phyloP scores from a whole-genome alignment of 1,139 yeast genomes.

The Arxiozyma slooffiae region DNA sequence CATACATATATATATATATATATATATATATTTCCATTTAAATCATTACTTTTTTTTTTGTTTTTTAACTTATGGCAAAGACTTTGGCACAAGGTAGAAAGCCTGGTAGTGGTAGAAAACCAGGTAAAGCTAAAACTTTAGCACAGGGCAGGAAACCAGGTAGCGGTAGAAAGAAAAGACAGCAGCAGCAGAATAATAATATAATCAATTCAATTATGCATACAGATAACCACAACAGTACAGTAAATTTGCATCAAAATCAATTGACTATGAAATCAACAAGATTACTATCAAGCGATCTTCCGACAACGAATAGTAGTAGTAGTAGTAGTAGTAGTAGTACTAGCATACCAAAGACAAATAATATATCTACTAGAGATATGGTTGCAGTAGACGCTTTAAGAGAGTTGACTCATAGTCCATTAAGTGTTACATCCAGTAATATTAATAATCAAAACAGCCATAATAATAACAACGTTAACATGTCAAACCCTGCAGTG shows the following conservation, averaged over 20 bases:
- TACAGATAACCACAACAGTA: neutral
- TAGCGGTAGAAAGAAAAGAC: conserved; percentile 32
- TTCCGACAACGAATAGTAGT: neutral
- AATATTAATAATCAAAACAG: neutral
- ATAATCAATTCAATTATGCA: neutral
- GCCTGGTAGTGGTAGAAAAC: conserved; percentile 35
- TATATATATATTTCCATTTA: too few relatives aligned
- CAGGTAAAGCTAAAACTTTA: conserved; percentile 34
- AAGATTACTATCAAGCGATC: conserved; percentile 1
- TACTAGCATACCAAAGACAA: neutral
- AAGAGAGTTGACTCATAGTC: conserved; percentile 14
- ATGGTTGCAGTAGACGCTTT: conserved; percentile 16
- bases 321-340: neutral
- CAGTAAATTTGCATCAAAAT: neutral
- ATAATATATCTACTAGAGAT: conserved; percentile 6
- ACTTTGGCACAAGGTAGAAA: conserved; percentile 35
- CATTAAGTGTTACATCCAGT: conserved; percentile 1
- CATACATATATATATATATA: too few relatives aligned
- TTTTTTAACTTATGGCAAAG: conserved; percentile 33
- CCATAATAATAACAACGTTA: neutral
- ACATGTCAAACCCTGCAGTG: neutral
- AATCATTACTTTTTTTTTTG: neutral
- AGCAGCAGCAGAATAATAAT: neutral
- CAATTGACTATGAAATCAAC: conserved; percentile 2
- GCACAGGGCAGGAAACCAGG: conserved; percentile 36